These are phyloP conservation scores for Aspergillus ruber DNA, from an alignment of 2,329 filamentous ascomycete species.

Conservation along the genomic window DNA sequence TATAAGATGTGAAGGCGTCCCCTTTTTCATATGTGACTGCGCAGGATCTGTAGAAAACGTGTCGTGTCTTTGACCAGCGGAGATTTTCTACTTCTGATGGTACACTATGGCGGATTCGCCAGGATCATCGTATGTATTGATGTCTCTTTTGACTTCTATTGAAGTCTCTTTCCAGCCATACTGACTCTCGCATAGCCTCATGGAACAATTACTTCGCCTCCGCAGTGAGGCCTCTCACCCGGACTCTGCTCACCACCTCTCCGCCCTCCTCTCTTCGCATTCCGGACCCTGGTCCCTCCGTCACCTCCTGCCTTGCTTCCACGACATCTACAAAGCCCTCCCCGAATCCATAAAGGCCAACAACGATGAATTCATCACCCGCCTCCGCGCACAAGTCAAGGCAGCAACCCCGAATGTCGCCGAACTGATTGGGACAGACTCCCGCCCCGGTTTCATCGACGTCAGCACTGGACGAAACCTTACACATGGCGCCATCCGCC, in stretches of 20 bases:
- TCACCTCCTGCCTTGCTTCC: constrained; percentile 7
- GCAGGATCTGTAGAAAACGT: no score
- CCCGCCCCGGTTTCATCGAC: constrained; percentile 11
- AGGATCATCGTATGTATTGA: no score
- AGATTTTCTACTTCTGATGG: no score
- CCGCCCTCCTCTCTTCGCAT: constrained; percentile 8
- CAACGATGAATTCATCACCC: constrained; percentile 6
- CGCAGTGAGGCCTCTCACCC: constrained; percentile 9
- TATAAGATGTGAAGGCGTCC: no score
- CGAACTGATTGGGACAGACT: constrained; percentile 1
- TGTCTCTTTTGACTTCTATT: no score
- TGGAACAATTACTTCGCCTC: constrained; percentile 1
- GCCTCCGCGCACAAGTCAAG: background rate
- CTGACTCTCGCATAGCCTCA: no score
- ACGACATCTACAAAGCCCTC: constrained; percentile 11
- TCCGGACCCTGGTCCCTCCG: constrained; percentile 8
- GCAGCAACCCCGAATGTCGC: background rate
- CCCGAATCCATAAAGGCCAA: constrained; percentile 9
- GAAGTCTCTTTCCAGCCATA: no score
- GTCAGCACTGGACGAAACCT: constrained; percentile 6
- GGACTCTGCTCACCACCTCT: constrained; percentile 7
- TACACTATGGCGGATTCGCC: no score
- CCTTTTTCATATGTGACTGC: no score
- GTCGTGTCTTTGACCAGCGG: no score
- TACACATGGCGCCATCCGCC: constrained; percentile 11